These are phyloP conservation scores for Globisporangium emineosum DNA, from an alignment of 352 stramenopile species.

Conservation along the genomic window DNA sequence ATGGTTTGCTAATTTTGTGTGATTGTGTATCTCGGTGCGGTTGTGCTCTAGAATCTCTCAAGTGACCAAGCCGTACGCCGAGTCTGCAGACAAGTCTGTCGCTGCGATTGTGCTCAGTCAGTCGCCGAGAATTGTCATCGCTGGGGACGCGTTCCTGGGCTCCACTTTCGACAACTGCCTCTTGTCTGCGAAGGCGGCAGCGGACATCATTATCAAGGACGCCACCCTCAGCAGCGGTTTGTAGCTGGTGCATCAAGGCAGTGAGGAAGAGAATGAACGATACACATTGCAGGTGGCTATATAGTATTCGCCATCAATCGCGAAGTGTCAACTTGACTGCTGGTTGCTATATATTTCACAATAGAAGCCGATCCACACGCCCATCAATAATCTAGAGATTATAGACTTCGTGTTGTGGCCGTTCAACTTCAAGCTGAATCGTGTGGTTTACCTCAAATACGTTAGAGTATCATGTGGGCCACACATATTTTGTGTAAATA, in stretches of 20 bases:
- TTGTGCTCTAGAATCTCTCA: constrained; percentile 53
- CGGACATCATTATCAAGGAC: constrained; percentile 19
- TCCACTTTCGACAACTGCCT: constrained; percentile 74
- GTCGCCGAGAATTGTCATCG: constrained; percentile 57
- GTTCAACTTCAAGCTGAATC: neutral
- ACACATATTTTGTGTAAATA: neutral
- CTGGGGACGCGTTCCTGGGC: constrained; percentile 64
- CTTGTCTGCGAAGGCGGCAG: constrained; percentile 49
- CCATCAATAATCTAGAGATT: too few relatives aligned
- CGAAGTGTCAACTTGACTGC: too few relatives aligned
- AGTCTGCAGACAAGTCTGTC: constrained; percentile 16
- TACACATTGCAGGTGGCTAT: too few relatives aligned
- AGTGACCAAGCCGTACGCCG: constrained; percentile 42
- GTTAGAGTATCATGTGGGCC: neutral
- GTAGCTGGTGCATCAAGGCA: constrained; percentile 14
- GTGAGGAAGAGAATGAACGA: too few relatives aligned
- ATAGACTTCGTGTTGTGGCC: too few relatives aligned
- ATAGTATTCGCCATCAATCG: too few relatives aligned
- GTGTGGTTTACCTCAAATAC: neutral
- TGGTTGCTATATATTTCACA: too few relatives aligned
- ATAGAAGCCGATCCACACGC: too few relatives aligned
- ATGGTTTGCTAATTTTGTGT: neutral
- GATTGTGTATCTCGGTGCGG: neutral
- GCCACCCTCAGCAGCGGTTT: constrained; percentile 30
- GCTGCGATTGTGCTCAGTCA: constrained; percentile 36